Evolutionary conservation across 345 rosid genomes (phyloP).

Genomic region (Abelmoschus esculentus): DNA sequence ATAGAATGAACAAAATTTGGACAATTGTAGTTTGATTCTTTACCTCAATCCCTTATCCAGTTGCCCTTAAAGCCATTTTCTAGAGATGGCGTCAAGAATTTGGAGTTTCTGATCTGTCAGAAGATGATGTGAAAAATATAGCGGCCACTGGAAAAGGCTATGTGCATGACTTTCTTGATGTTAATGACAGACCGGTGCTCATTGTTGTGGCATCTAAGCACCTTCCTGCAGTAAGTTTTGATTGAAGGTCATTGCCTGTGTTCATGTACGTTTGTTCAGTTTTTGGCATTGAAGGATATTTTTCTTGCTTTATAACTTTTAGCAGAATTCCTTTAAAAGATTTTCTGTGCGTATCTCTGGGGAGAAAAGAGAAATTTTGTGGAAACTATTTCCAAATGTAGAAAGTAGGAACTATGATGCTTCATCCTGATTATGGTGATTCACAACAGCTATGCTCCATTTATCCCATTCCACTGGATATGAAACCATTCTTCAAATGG

Average conservation of each 20-base stretch:
- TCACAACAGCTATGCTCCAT: not conserved
- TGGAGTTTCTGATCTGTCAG: conserved; percentile 52
- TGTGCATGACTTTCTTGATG: conserved; percentile 68
- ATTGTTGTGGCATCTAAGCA: conserved; percentile 80
- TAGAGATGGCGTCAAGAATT: conserved; percentile 90
- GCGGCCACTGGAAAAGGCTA: conserved; percentile 70
- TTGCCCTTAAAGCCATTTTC: conserved; percentile 21
- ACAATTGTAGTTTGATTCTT: not conserved
- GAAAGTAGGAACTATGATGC: not conserved
- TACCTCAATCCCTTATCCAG: conserved; percentile 4
- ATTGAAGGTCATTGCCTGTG: conserved; percentile 1
- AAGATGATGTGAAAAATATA: conserved; percentile 48
- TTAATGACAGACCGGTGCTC: conserved; percentile 65
- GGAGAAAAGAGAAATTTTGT: not conserved
- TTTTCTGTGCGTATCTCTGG: not conserved
- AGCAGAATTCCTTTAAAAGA: not conserved
- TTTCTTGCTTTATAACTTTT: not conserved
- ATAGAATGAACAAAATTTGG: not conserved
- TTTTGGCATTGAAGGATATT: not conserved
- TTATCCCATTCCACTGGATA: not conserved
- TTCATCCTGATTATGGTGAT: not conserved
- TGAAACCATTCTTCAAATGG: not conserved
- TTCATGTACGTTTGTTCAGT: not conserved
- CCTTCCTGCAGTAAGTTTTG: conserved; percentile 54
- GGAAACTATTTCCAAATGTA: not conserved